Evolutionary conservation across 441 rosid species (phyloP), one percentile per base, ranked within the genome.

Genomic region (Aquilaria agallochum): DNA sequence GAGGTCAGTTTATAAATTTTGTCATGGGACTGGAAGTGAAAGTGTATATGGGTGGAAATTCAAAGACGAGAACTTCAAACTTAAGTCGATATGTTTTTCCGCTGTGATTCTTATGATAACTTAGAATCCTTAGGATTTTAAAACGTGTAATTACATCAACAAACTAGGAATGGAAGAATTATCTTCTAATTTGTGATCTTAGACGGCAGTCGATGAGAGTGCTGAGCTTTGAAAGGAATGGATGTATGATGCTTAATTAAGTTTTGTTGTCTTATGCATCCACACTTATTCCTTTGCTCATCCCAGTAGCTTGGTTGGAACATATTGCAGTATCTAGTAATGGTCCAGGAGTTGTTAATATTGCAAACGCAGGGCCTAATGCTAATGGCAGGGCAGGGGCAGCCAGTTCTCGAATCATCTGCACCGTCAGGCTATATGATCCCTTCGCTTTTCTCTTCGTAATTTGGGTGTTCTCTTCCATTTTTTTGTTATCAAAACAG

Each of bases 331-430:
- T 95, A 75, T 47, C 89, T 8, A 98, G 92, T 73, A 67, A 56
- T 10, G 99, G 95, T 73, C 96, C 98, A 64, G 99, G 99, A 72
- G 78, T 95, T 68, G 63, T 90, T 59, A 90, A 97, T 66, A 95
- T 95, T 98, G 99, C 98, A 59, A 95, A 95, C 80, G 98, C 98
- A 61, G 98, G 99, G 49, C 98, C 99, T 42, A 92, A 95, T 74
- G 92, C 99, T 58, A 95, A 95, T 56, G 98, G 1, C 27, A 20
- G 1, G 27, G 27, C 27, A 20, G 27, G 27, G 27, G 99, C 47
- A 95, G 99, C 69, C 98, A 95, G 68, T 90, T 92, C 71, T 95
- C 27, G 27, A 20, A 20, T 20, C 70, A 88, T 95, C 68, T 92
- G 98, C 83, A 95, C 98, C 31, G 96, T 92, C 63, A 85, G 80